phyloP scores from a whole-genome alignment of 225 moss, liverwort and hornwort genomes.

The Anthoceros angustus region DNA sequence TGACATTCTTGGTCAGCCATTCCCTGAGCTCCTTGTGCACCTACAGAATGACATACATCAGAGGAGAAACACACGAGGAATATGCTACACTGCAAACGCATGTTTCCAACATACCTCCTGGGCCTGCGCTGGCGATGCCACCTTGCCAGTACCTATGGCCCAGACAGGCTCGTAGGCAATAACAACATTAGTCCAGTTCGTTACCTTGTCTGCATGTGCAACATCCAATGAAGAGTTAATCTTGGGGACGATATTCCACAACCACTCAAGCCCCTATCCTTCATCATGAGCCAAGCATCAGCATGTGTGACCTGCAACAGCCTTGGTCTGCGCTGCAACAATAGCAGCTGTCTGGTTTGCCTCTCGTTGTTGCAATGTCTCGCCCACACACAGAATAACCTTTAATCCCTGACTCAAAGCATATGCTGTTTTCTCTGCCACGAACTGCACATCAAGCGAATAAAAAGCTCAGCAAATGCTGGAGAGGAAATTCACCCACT shows the following conservation, averaged over 20 bases:
- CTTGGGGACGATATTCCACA: background rate
- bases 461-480: background rate
- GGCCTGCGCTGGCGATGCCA: conserved; percentile 47
- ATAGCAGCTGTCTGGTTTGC: conserved; percentile 46
- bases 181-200: conserved; percentile 55
- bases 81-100: background rate
- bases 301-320: conserved; percentile 43
- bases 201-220: conserved; percentile 24
- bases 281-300: conserved; percentile 1
- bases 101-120: conserved; percentile 23
- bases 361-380: conserved; percentile 61
- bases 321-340: conserved; percentile 53
- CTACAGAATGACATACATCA: background rate
- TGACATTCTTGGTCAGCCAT: conserved; percentile 45
- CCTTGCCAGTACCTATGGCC: conserved; percentile 67
- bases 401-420: conserved; percentile 66
- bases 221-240: background rate
- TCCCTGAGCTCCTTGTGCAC: conserved; percentile 43
- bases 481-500: background rate
- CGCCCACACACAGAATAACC: conserved; percentile 77
- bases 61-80: no score
- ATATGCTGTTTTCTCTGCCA: conserved; percentile 63
- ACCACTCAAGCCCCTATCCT: no score
- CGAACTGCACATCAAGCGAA: conserved; percentile 25
- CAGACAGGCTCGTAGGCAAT: conserved; percentile 91